Base-by-base conservation (phyloP, 148 eudicot species). In the Nepenthes mirabilis region DNA sequence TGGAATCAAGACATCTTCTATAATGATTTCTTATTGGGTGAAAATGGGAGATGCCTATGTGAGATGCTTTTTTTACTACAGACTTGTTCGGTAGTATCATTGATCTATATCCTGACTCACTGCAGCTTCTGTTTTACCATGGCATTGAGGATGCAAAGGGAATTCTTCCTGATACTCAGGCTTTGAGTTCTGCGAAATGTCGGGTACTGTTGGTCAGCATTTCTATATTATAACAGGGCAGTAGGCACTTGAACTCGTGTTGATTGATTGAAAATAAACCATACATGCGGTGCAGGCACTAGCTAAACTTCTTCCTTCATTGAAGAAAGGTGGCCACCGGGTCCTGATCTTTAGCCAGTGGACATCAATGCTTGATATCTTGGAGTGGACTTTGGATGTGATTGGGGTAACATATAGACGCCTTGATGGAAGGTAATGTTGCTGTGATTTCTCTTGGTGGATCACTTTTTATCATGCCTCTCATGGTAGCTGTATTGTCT, bases 321-420 rank as follows among this genome's bases (percentile, higher is more conserved):
- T 91, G 57, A 74, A 77, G 74, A 70, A 60, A 72, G 68, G 68
- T 56, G 94, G 96, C 52, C 91, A 88, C 58, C 84, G 98, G 55
- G 96, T 82, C 68, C 95, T 91, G 36, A 91, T 91, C 68, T 91
- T 91, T 81, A 91, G 98, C 82, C 98, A 91, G 55, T 91, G 98
- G 97, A 91, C 98, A 37, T 91, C 98, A 35, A 91, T 88, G 98
- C 98, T 91, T 82, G 98, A 91, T 79, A 91, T 91, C 69, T 80
- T 91, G 77, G 98, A 91, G 79, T 91, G 98, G 98, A 77, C 96
- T 60, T 67, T 91, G 69, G 98, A 91, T 72, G 93, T 88, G 60
- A 88, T 91, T 54, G 90, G 96, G 36, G 84, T 83, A 54, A 78
- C 86, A 10, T 88, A 80, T 69, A 75, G 85, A 70, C 98, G 98